Conservation (phyloP, 1,139 yeast species). For the Yamadazyma conglobata region DNA sequence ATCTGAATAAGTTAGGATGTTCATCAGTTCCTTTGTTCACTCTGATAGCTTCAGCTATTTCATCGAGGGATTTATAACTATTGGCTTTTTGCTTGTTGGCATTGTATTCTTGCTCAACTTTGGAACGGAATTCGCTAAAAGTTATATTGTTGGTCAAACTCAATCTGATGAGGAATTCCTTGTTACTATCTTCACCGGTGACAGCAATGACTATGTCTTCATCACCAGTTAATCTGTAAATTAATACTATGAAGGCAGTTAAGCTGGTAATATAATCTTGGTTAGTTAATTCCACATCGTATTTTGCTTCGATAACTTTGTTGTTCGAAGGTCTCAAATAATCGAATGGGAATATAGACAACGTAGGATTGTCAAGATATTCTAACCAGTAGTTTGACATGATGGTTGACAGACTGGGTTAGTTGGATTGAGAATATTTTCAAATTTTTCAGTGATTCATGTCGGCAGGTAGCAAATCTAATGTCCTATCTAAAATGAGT, state of each 20-base stretch:
- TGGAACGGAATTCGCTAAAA: conserved; percentile 49
- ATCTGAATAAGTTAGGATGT: conserved; percentile 61
- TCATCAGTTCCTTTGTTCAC: conserved; percentile 47
- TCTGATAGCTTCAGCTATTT: conserved; percentile 53
- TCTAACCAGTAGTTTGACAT: conserved; percentile 56
- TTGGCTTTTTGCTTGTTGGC: conserved; percentile 31
- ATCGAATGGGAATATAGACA: conserved; percentile 86
- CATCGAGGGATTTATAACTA: conserved; percentile 49
- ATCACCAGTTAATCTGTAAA: conserved; percentile 85
- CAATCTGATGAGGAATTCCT: conserved; percentile 60
- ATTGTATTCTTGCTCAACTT: conserved; percentile 42
- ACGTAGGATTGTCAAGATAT: conserved; percentile 73
- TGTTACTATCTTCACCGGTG: conserved; percentile 36
- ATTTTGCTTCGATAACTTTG: conserved; percentile 61
- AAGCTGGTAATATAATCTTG: conserved; percentile 51
- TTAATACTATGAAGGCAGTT: conserved; percentile 67
- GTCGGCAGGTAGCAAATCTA: no score
- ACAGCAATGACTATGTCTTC: conserved; percentile 89
- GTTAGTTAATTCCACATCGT: conserved; percentile 27
- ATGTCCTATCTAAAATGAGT: no score
- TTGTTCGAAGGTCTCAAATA: conserved; percentile 75
- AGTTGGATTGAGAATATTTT: no score
- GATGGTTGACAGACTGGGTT: no score
- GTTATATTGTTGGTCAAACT: conserved; percentile 51
- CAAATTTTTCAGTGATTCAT: no score